A percentile compares a stretch with the other conserved stretches of the same genome.
Evolutionary conservation across 179 eudicot species (phyloP).

Genomic region (Silene noctiflora): DNA sequence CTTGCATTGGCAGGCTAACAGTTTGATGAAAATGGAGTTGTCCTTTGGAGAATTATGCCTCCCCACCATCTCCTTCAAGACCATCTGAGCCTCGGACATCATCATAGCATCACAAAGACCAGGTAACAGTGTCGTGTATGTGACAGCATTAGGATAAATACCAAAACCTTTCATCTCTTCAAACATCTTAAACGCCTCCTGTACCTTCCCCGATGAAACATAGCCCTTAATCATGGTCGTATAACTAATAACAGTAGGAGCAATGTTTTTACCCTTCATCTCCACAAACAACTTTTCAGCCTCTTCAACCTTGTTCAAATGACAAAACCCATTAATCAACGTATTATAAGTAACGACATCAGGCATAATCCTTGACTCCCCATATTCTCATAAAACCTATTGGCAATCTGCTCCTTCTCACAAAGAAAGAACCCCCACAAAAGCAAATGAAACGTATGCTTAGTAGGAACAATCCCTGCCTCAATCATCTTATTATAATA

Average conservation of each 20-base stretch:
- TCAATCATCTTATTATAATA: constrained; percentile 81
- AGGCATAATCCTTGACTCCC: constrained; percentile 53
- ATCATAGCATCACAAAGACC: constrained; percentile 86
- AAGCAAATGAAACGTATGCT: constrained; percentile 65
- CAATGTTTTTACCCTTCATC: constrained; percentile 82
- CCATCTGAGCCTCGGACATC: constrained; percentile 54
- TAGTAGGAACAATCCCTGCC: constrained; percentile 72
- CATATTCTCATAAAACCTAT: constrained; percentile 85
- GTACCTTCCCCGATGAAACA: constrained; percentile 57
- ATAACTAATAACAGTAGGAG: constrained; percentile 72
- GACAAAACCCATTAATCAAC: constrained; percentile 65
- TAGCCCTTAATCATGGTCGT: constrained; percentile 93
- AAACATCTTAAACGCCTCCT: constrained; percentile 70
- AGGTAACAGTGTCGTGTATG: constrained; percentile 76
- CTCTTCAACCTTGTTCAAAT: constrained; percentile 69
- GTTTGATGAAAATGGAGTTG: constrained; percentile 56
- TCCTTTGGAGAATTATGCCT: constrained; percentile 56
- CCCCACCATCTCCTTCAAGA: constrained; percentile 77
- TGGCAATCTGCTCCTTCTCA: constrained; percentile 51
- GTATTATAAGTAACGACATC: constrained; percentile 87
- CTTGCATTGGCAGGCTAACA: constrained; percentile 67
- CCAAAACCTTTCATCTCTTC: constrained; percentile 75
- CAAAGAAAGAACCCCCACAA: constrained; percentile 92
- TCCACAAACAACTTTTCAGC: constrained; percentile 78
- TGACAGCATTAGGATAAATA: constrained; percentile 68